These are phyloP conservation scores for Eimeria praecox DNA, from an alignment of 169 alveolate species.

Conservation along the genomic window DNA sequence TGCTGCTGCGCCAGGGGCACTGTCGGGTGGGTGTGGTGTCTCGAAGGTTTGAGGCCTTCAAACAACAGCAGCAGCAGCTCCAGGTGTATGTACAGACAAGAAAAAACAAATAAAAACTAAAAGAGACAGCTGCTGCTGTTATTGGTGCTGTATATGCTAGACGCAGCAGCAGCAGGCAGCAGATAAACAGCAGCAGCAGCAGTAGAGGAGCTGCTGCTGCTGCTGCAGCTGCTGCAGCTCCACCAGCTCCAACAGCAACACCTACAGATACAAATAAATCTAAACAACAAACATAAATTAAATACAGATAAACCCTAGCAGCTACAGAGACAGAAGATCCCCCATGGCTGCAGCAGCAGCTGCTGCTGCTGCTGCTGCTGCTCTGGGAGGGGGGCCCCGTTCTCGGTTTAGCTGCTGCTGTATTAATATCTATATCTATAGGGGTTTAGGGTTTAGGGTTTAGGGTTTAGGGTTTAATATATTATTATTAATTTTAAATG, in stretches of 20 bases:
- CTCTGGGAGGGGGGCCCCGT: conserved; percentile 34
- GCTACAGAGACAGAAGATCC: conserved; percentile 26
- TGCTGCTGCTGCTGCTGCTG: conserved; percentile 38
- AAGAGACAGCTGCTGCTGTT: conserved; percentile 11
- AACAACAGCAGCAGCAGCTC: background rate
- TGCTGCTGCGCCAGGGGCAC: conserved; percentile 1
- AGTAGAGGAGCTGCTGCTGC: conserved; percentile 41
- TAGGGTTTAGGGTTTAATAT: conserved; percentile 1
- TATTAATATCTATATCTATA: background rate
- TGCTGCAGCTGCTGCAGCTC: conserved; percentile 7
- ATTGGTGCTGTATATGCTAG: background rate
- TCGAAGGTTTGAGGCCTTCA: background rate
- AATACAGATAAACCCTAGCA: background rate
- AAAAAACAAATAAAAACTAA: background rate
- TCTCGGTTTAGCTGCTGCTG: background rate
- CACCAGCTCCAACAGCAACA: conserved; percentile 21
- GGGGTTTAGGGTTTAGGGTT: conserved; percentile 48
- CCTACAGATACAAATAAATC: background rate
- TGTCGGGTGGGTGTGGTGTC: conserved; percentile 18
- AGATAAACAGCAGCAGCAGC: conserved; percentile 7
- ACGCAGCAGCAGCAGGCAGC: conserved; percentile 1
- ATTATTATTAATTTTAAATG: background rate
- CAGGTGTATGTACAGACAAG: background rate
- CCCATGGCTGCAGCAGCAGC: conserved; percentile 29
- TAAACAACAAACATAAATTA: background rate